Evolutionary conservation across 2,329 filamentous ascomycete species (phyloP).

Genomic region (Pseudocercospora ulei): DNA sequence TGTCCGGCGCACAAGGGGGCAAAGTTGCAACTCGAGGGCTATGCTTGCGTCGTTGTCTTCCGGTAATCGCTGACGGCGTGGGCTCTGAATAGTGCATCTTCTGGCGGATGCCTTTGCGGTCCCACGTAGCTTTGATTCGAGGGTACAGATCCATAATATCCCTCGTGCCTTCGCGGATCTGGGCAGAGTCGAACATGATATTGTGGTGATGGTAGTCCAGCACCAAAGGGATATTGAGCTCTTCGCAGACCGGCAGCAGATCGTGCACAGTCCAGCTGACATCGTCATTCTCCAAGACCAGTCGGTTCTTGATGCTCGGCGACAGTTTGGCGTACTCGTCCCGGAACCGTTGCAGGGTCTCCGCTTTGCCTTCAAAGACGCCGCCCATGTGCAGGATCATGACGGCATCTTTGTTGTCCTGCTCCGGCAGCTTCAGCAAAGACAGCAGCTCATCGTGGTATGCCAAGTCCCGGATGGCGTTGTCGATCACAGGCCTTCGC

Average conservation of each 20-base stretch:
- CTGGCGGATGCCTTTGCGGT: conserved; percentile 69
- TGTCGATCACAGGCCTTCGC: conserved; percentile 62
- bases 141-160: conserved; percentile 69
- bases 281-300: conserved; percentile 92
- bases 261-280: conserved; percentile 90
- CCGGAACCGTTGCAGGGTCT: conserved; percentile 67
- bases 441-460: conserved; percentile 81
- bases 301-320: conserved; percentile 61
- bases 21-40: conserved; percentile 66
- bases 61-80: conserved; percentile 63
- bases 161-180: conserved; percentile 70
- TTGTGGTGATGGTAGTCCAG: conserved; percentile 88
- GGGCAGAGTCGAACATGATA: conserved; percentile 66
- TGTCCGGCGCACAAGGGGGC: conserved; percentile 69
- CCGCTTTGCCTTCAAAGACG: conserved; percentile 73
- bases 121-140: conserved; percentile 75
- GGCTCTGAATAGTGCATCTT: conserved; percentile 97
- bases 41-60: conserved; percentile 72
- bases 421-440: conserved; percentile 64
- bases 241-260: conserved; percentile 71
- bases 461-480: conserved; percentile 68
- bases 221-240: conserved; percentile 89
- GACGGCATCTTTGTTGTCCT: conserved; percentile 73
- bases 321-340: conserved; percentile 61
- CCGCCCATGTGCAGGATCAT: conserved; percentile 95